A percentile compares a stretch with the other conserved stretches of the same genome.
These are phyloP conservation scores for Naumovozyma baii DNA, from an alignment of 805 yeast species.

Conservation along the genomic window DNA sequence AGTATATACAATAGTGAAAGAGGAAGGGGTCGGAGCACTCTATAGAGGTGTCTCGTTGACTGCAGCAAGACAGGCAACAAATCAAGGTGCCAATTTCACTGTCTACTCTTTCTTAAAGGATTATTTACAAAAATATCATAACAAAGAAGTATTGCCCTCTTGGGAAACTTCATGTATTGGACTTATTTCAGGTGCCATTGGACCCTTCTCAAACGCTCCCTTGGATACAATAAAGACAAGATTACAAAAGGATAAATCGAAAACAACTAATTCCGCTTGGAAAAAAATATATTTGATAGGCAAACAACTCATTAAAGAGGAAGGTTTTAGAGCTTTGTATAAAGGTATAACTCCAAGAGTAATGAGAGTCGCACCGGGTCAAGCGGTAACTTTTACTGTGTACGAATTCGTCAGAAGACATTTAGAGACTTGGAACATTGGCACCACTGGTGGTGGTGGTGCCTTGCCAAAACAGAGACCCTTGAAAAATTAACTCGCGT, in stretches of 20 bases:
- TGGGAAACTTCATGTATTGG: conserved; percentile 94
- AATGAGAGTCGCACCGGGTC: conserved; percentile 99
- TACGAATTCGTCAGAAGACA: conserved; percentile 76
- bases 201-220: conserved; percentile 96
- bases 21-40: conserved; percentile 82
- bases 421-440: conserved; percentile 36
- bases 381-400: conserved; percentile 95
- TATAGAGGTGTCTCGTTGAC: conserved; percentile 94
- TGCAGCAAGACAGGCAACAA: conserved; percentile 95
- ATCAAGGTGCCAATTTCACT: conserved; percentile 97
- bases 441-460: conserved; percentile 7
- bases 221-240: conserved; percentile 95
- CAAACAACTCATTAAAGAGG: conserved; percentile 70
- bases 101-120: conserved; percentile 82
- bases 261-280: conserved; percentile 49
- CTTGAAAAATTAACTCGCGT: neutral
- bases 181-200: conserved; percentile 88
- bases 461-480: neutral
- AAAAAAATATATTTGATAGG: conserved; percentile 76
- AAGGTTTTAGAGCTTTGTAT: conserved; percentile 81
- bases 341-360: conserved; percentile 98
- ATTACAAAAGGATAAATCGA: conserved; percentile 80
- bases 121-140: conserved; percentile 52
- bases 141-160: conserved; percentile 57
- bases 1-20: conserved; percentile 68